phyloP scores from a whole-genome alignment of 768 basidiomycete genomes.

The Antrodiella citrinella region DNA sequence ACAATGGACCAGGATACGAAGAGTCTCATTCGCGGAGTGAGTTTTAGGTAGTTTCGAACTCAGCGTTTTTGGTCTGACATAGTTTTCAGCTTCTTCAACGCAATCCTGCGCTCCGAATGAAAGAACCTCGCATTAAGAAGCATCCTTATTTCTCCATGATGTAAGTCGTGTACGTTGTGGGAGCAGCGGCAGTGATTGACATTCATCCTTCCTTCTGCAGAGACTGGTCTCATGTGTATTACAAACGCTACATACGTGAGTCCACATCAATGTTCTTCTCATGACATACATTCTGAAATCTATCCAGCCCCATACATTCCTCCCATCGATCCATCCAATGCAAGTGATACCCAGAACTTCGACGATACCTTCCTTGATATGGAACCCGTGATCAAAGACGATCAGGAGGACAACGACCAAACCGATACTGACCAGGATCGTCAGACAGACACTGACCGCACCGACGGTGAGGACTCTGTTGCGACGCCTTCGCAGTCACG shows the following conservation, averaged over 20 bases:
- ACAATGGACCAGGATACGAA: slow-evolving; percentile 94
- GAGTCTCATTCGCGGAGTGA: slow-evolving; percentile 88
- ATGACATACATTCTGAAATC: slow-evolving; percentile 8
- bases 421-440: slow-evolving; percentile 66
- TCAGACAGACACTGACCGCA: slow-evolving; percentile 62
- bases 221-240: slow-evolving; percentile 91
- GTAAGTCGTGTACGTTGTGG: no score
- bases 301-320: slow-evolving; percentile 82
- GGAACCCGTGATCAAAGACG: slow-evolving; percentile 85
- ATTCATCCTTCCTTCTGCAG: slow-evolving; percentile 31
- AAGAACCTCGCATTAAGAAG: slow-evolving; percentile 87
- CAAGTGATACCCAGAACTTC: slow-evolving; percentile 95
- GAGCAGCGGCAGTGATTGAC: no score
- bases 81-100: slow-evolving; percentile 74
- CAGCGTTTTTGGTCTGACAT: not conserved
- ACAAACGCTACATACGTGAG: slow-evolving; percentile 89
- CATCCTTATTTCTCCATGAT: slow-evolving; percentile 96
- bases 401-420: slow-evolving; percentile 38
- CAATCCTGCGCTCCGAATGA: slow-evolving; percentile 84
- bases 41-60: slow-evolving; percentile 22
- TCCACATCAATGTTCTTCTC: slow-evolving; percentile 15
- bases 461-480: slow-evolving; percentile 67
- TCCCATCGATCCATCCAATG: slow-evolving; percentile 83
- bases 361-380: slow-evolving; percentile 96
- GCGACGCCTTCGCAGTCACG: slow-evolving; percentile 78